phyloP scores from a whole-genome alignment of 2,329 filamentous ascomycete genomes.

The Colletotrichum sp. region DNA sequence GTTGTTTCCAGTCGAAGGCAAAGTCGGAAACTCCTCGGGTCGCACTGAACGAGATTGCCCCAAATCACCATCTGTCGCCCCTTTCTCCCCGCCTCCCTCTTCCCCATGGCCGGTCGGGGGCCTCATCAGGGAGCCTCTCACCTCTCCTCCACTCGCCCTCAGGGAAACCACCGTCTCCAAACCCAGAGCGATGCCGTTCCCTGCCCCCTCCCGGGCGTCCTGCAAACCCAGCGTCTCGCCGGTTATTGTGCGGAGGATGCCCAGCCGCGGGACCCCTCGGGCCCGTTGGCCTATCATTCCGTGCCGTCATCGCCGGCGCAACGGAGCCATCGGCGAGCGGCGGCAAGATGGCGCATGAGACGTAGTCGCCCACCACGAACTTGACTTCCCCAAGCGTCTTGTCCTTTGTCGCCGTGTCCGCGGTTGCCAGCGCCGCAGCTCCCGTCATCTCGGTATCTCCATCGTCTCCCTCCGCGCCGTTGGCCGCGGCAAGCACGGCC shows the following conservation, averaged over 20 bases:
- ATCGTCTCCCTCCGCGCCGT: slow-evolving; percentile 35
- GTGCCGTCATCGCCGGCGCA: slow-evolving; percentile 61
- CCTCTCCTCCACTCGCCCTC: slow-evolving; percentile 71
- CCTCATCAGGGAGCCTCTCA: slow-evolving; percentile 62
- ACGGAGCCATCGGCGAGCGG: slow-evolving; percentile 77
- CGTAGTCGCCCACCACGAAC: slow-evolving; percentile 88
- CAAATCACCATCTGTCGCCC: slow-evolving; percentile 30
- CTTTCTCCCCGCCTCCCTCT: slow-evolving; percentile 48
- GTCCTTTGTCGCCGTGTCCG: slow-evolving; percentile 32
- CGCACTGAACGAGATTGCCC: neutral
- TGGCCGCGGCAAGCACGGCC: slow-evolving; percentile 49
- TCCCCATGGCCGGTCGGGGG: slow-evolving; percentile 34
- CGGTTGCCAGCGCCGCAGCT: neutral
- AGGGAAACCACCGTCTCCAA: slow-evolving; percentile 40
- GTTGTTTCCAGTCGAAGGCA: neutral
- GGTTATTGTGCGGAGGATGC: neutral
- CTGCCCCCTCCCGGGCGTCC: slow-evolving; percentile 38
- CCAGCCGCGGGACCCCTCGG: slow-evolving; percentile 21
- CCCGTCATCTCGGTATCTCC: slow-evolving; percentile 20
- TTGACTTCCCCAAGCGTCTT: slow-evolving; percentile 78
- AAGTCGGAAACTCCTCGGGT: neutral
- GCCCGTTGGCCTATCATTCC: slow-evolving; percentile 45
- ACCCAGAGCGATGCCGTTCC: slow-evolving; percentile 40
- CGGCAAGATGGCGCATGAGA: slow-evolving; percentile 81
- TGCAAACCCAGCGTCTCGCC: slow-evolving; percentile 17